These are phyloP conservation scores for Aspergillus sp. DNA, from an alignment of 2,329 filamentous ascomycete genomes.

Conservation along the genomic window DNA sequence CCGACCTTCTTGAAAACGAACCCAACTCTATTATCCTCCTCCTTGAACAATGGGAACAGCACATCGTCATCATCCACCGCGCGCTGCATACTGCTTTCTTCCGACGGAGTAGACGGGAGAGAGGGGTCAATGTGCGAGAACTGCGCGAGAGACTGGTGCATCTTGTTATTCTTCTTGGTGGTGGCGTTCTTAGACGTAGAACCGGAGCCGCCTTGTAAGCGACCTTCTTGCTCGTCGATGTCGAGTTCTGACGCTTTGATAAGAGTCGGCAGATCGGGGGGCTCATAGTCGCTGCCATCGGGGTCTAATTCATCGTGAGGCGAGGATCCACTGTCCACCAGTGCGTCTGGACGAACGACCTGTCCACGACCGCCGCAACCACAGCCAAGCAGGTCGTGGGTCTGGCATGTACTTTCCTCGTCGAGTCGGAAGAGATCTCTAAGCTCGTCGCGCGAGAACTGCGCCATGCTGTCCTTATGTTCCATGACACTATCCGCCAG, in stretches of 20 bases:
- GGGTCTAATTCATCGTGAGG: constrained; percentile 13
- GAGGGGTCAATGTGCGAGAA: constrained; percentile 36
- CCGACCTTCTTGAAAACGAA: constrained; percentile 32
- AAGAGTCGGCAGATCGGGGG: constrained; percentile 22
- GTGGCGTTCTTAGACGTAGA: constrained; percentile 1
- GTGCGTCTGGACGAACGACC: constrained; percentile 2
- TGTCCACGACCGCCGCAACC: constrained; percentile 49
- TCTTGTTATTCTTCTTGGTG: constrained; percentile 23
- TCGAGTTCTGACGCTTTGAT: constrained; percentile 34
- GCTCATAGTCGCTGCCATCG: constrained; percentile 17
- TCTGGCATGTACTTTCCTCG: constrained; percentile 52
- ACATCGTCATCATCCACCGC: constrained; percentile 25
- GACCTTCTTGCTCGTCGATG: constrained; percentile 25
- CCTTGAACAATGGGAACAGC: constrained; percentile 26
- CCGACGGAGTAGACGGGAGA: constrained; percentile 10
- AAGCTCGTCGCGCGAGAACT: constrained; percentile 58
- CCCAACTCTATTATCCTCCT: constrained; percentile 30
- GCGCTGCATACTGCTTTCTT: constrained; percentile 11
- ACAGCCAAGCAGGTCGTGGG: constrained; percentile 58
- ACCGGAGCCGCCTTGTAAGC: constrained; percentile 15
- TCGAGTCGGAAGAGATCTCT: constrained; percentile 59
- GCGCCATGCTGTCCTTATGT: constrained; percentile 48
- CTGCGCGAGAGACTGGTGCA: constrained; percentile 35
- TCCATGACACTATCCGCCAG: constrained; percentile 64
- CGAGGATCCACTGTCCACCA: constrained; percentile 1